Conservation (phyloP, 1,139 yeast genomes). For the Candida sanyaensis region DNA sequence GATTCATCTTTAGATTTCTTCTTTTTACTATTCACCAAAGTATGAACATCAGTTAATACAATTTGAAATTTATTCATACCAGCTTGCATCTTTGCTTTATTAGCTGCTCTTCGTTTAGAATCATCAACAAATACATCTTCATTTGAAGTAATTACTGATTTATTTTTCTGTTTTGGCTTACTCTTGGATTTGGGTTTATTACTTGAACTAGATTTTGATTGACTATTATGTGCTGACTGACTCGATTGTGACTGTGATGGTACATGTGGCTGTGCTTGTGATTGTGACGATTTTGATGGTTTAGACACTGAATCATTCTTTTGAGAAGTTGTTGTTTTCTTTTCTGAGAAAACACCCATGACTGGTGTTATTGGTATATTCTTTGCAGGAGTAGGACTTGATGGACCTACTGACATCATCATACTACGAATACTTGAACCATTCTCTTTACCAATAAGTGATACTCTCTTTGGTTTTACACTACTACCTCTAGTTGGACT, state of each 20-base stretch:
- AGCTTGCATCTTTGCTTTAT: constrained; percentile 41
- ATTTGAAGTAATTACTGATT: not conserved
- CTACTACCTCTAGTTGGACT: constrained; percentile 18
- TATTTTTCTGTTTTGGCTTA: constrained; percentile 6
- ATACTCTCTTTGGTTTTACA: constrained; percentile 5
- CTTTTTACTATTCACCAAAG: constrained; percentile 40
- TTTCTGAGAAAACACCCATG: constrained; percentile 48
- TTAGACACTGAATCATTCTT: not conserved
- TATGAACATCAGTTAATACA: constrained; percentile 52
- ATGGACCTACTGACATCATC: constrained; percentile 20
- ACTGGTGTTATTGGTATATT: constrained; percentile 25
- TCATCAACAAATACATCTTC: not conserved
- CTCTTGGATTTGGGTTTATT: constrained; percentile 7
- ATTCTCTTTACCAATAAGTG: constrained; percentile 2
- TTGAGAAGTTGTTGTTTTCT: constrained; percentile 12
- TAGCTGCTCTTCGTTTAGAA: constrained; percentile 11
- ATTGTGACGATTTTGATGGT: too few species aligned
- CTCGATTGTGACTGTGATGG: not conserved
- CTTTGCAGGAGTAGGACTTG: constrained; percentile 47
- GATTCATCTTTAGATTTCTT: constrained; percentile 20
- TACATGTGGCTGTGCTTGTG: too few species aligned
- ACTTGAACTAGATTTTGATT: not conserved
- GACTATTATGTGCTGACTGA: not conserved
- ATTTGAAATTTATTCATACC: constrained; percentile 56
- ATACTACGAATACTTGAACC: not conserved